Evolutionary conservation across 768 basidiomycete species (phyloP).

Genomic region (Albatrellus ellisii): DNA sequence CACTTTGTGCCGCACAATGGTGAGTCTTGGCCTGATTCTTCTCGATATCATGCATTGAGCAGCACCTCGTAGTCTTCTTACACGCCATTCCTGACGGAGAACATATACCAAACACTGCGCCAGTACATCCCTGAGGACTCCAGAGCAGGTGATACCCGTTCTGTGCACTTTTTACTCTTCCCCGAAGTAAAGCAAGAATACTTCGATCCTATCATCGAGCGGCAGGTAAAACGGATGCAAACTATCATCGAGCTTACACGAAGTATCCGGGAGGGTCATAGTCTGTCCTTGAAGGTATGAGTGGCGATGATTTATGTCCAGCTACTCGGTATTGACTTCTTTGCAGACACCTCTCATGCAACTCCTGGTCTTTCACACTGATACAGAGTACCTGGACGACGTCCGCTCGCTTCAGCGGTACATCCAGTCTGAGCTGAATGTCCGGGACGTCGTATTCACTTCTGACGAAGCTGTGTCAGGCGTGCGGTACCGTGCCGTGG

Average conservation of each 20-base stretch:
- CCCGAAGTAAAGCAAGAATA: constrained; percentile 90
- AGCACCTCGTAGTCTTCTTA: constrained; percentile 70
- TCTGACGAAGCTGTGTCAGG: constrained; percentile 79
- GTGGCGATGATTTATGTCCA: background rate
- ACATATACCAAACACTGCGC: constrained; percentile 83
- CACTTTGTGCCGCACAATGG: constrained; percentile 93
- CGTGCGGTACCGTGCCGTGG: constrained; percentile 80
- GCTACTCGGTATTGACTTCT: background rate
- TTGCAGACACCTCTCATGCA: constrained; percentile 82
- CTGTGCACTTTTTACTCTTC: constrained; percentile 92
- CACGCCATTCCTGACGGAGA: constrained; percentile 96
- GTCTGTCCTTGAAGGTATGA: constrained; percentile 76
- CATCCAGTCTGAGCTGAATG: constrained; percentile 90
- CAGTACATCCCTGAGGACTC: constrained; percentile 74
- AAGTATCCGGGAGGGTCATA: constrained; percentile 77
- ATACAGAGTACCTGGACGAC: constrained; percentile 73
- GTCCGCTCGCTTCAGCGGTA: constrained; percentile 76
- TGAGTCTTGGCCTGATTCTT: constrained; percentile 66
- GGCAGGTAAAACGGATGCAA: constrained; percentile 91
- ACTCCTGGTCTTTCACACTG: constrained; percentile 86
- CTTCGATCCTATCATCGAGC: constrained; percentile 86
- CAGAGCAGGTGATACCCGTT: constrained; percentile 65
- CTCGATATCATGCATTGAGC: background rate
- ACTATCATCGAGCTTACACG: constrained; percentile 87
- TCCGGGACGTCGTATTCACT: constrained; percentile 81